Evolutionary conservation across 352 stramenopile species (phyloP), one percentile per base, ranked within the genome.

Genomic region (Globisporangium lucens): DNA sequence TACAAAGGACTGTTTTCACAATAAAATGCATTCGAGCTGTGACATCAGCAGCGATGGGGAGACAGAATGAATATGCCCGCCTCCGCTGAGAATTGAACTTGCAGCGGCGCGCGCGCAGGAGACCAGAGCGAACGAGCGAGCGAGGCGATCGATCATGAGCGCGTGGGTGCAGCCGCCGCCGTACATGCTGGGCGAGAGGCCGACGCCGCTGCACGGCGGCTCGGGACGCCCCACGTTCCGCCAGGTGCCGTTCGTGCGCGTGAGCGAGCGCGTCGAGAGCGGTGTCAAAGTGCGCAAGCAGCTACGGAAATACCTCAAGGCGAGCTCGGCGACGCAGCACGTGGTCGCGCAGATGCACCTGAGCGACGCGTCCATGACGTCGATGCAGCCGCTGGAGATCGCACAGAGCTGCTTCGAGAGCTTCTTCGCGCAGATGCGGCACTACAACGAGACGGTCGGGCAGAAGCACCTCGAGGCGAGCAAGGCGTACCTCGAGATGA

Each of bases 281-380:
- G 87, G 87, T 61, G 77, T 92, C 53, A 89, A 89, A 61, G 85
- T 93, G 30, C 85, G 87, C 71, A 90, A 93, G 69, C 83, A 95
- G 67, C 71, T 95, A 43, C 75, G 83, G 70, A 93, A 93, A 74
- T 95, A 95, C 72, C 74, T 95, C 22, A 91, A 91, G 66, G 81
- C 85, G 56, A 87, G 77, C 64, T 88, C 84, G 2, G 73, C 75
- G 30, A 91, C 87, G 66, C 85, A 95, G 78, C 81, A 90, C 47
- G 83, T 91, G 68, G 85, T 93, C 46, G 84, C 85, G 61, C 83
- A 93, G 69, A 88, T 87, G 61, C 87, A 92, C 66, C 71, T 95
- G 46, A 91, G 80, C 60, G 85, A 93, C 72, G 83, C 85, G 38
- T 91, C 83, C 71, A 73, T 95, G 49, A 70, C 81, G 22, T 68